Evolutionary conservation across 2,329 filamentous ascomycete species (phyloP).

Genomic region (Fusarium neocosmosporiellum): DNA sequence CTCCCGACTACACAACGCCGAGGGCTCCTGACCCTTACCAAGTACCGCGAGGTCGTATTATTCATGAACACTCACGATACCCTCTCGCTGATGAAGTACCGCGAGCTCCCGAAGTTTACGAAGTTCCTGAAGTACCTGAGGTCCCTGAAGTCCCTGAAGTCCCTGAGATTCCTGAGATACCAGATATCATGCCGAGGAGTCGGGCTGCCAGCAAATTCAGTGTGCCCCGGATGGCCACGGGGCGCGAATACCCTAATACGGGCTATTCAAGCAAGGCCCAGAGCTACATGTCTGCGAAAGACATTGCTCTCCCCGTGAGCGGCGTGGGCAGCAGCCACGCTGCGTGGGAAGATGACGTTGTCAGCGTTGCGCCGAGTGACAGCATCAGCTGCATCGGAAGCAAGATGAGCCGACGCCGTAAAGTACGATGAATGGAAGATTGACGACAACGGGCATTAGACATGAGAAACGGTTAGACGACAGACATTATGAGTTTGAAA

Average conservation of each 20-base stretch:
- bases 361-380: conserved; percentile 68
- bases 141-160: conserved; percentile 30
- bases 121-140: conserved; percentile 11
- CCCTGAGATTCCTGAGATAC: conserved; percentile 25
- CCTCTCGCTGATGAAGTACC: conserved; percentile 6
- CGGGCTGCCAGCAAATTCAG: conserved; percentile 45
- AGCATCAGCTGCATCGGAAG: conserved; percentile 71
- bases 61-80: background rate
- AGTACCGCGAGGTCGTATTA: background rate
- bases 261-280: conserved; percentile 38
- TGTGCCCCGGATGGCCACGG: conserved; percentile 32
- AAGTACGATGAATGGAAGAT: conserved; percentile 32
- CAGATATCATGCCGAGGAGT: conserved; percentile 45
- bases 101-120: background rate
- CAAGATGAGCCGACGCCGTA: conserved; percentile 43
- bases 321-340: conserved; percentile 54
- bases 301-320: conserved; percentile 56
- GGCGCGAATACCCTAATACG: conserved; percentile 25
- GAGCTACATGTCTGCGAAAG: conserved; percentile 46
- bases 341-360: conserved; percentile 60
- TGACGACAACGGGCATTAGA: conserved; percentile 14
- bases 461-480: conserved; percentile 19
- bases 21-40: background rate
- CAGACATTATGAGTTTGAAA: conserved; percentile 21
- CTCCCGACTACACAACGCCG: background rate